Evolutionary conservation across 2,329 filamentous ascomycete genomes (phyloP), one percentile per base, ranked within the genome.

Genomic region (Trichophyton schoenleinii): DNA sequence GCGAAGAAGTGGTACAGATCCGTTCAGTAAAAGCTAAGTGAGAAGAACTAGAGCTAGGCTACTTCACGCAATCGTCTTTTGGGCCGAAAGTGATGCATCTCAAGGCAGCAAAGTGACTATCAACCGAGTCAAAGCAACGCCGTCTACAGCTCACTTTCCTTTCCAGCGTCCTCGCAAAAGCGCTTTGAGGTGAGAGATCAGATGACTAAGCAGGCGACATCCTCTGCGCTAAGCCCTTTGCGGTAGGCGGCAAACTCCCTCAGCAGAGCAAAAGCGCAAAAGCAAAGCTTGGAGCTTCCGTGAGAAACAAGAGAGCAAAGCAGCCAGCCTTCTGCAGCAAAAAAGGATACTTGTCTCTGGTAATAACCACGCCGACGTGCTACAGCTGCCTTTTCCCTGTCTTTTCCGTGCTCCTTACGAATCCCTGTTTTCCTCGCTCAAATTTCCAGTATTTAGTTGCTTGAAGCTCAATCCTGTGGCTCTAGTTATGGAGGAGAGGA

Each of bases 1-100:
- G 28, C 15, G 2, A 38, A 28, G 34, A 57, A 18, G 57, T 62
- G 48, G 64, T 7, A 63, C n/a, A n/a, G 28, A 8, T 52, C 58
- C 38, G 62, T 59, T 46, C 38, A 58, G 18, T 36, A 13, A 61
- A 60, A 59, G 58, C 49, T 61, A 13, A 44, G 58, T 38, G 34
- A 38, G 8, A 38, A 13, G 34, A 38, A 13, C 9, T 4, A 13
- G 7, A 13, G 4, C 28, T 31, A 31, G 1, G 34, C 34, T 38
- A 38, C 8, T 13, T 13, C 9, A 7, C 34, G 13, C 34, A 13
- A 7, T 31, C 5, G 9, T 38, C 3, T 38, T 13, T 38, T 9
- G 34, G 34, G 9, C 9, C 3, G 9, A 13, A 38, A 38, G 34
- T 38, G 34, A 38, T 38, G 13, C 34, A 38, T 38, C 34, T 9